phyloP scores from a whole-genome alignment of 2,329 filamentous ascomycete genomes.

The Diplodia seriata region DNA sequence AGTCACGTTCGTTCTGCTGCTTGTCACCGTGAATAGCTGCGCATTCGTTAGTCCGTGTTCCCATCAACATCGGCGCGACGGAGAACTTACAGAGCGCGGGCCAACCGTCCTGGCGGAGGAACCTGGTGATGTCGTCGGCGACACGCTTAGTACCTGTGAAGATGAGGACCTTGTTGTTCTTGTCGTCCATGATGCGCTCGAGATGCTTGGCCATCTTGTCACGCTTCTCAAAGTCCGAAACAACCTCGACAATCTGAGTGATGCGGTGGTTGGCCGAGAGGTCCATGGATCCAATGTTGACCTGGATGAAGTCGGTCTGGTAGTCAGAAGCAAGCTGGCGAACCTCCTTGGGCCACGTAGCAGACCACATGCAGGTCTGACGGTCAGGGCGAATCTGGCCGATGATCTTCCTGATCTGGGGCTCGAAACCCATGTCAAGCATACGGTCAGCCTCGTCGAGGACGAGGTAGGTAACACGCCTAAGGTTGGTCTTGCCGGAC shows the following conservation, averaged over 20 bases:
- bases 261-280: slow-evolving; percentile 97
- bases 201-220: slow-evolving; percentile 97
- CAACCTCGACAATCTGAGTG: slow-evolving; percentile 95
- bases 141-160: slow-evolving; percentile 89
- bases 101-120: slow-evolving; percentile 97
- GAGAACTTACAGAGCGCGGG: slow-evolving; percentile 83
- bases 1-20: slow-evolving; percentile 99
- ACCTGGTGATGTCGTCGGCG: slow-evolving; percentile 95
- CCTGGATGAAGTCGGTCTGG: slow-evolving; percentile 95
- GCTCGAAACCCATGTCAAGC: slow-evolving; percentile 99
- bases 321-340: slow-evolving; percentile 90
- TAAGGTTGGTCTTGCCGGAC: slow-evolving; percentile 96
- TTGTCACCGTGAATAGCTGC: slow-evolving; percentile 97
- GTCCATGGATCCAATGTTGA: slow-evolving; percentile 97
- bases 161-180: slow-evolving; percentile 92
- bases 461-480: slow-evolving; percentile 96
- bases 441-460: slow-evolving; percentile 99
- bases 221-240: slow-evolving; percentile 96
- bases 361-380: slow-evolving; percentile 99
- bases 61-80: neutral
- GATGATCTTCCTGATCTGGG: slow-evolving; percentile 98
- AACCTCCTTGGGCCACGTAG: slow-evolving; percentile 99
- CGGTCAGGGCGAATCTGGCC: slow-evolving; percentile 96
- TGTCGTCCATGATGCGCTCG: slow-evolving; percentile 97
- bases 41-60: slow-evolving; percentile 53